These are phyloP conservation scores for Begonia peltatifolia DNA, from an alignment of 306 rosid species.

Conservation along the genomic window DNA sequence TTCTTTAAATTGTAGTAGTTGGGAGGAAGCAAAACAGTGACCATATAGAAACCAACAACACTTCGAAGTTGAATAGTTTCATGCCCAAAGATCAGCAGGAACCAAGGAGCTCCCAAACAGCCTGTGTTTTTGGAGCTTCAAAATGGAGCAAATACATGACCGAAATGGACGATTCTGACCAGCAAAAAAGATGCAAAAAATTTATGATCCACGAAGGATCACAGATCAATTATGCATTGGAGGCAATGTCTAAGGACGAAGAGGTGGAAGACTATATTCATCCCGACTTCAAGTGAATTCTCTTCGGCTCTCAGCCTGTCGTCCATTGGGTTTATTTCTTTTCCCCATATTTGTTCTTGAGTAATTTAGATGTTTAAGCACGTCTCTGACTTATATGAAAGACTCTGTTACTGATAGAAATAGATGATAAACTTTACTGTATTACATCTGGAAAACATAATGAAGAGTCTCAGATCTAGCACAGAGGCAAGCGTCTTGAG, in stretches of 20 bases:
- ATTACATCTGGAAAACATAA: too few species aligned
- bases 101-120: slow-evolving; percentile 9
- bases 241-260: slow-evolving; percentile 30
- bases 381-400: too few species aligned
- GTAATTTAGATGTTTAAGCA: too few species aligned
- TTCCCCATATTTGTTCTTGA: too few species aligned
- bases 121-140: slow-evolving; percentile 19
- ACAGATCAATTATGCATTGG: slow-evolving; percentile 8
- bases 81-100: slow-evolving; percentile 3
- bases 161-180: slow-evolving; percentile 15
- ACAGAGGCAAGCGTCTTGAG: too few species aligned
- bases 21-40: slow-evolving; percentile 10
- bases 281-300: slow-evolving; percentile 52
- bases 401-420: too few species aligned
- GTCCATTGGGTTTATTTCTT: too few species aligned
- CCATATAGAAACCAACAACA: slow-evolving; percentile 3
- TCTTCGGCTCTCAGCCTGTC: too few species aligned
- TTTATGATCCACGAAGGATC: slow-evolving; percentile 5
- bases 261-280: slow-evolving; percentile 65
- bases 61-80: slow-evolving; percentile 11
- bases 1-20: slow-evolving; percentile 19
- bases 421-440: too few species aligned
- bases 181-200: slow-evolving; percentile 2
- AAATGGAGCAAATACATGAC: slow-evolving; percentile 56
- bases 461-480: too few species aligned